A percentile compares a stretch with the other conserved stretches of the same genome.
Evolutionary conservation across 805 yeast species (phyloP).

Genomic region (Monosporozyma servazzii): DNA sequence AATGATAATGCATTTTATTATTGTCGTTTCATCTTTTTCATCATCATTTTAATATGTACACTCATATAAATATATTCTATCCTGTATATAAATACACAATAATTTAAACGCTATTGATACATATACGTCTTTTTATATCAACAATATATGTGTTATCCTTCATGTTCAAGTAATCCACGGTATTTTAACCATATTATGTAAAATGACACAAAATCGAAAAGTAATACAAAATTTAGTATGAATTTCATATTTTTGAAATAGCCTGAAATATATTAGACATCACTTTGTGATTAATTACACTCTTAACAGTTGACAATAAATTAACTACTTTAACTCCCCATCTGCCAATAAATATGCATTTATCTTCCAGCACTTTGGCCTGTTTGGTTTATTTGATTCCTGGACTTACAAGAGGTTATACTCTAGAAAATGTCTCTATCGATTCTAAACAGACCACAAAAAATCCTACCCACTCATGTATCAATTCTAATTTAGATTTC

Average conservation of each 20-base stretch:
- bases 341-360: not conserved
- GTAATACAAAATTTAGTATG: not conserved
- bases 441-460: not conserved
- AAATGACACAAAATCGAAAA: not conserved
- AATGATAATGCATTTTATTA: no score
- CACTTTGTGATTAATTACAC: not conserved
- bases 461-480: not conserved
- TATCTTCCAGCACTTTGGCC: not conserved
- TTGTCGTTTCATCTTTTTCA: not conserved
- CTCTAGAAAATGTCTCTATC: not conserved
- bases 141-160: not conserved
- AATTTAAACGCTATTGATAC: not conserved
- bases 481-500: not conserved
- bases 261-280: not conserved
- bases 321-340: not conserved
- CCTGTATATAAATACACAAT: constrained; percentile 4
- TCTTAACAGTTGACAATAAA: not conserved
- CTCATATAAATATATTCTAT: not conserved
- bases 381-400: not conserved
- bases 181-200: not conserved
- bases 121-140: not conserved
- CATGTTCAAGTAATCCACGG: not conserved
- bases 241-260: not conserved
- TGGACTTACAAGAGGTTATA: not conserved
- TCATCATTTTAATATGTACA: not conserved